Base-by-base conservation (phyloP, 192 early-diverging fungal species). In the Coemansia sp. region DNA sequence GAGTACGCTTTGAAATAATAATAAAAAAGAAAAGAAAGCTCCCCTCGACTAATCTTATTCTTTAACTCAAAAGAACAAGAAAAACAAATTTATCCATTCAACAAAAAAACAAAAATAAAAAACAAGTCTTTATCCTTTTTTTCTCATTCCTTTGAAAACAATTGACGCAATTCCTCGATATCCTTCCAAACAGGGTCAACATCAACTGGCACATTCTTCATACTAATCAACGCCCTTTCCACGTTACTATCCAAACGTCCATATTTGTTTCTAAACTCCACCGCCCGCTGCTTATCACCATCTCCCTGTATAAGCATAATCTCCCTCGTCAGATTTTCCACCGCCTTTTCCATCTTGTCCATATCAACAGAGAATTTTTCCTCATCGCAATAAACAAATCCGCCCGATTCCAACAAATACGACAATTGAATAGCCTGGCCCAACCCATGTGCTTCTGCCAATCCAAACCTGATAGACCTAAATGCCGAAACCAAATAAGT, bases 401-500 rank as follows among this genome's bases (percentile, higher is more conserved):
- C 91, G 14, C 89, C 88, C n/a, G 86, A 72, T 59, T 89, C 90
- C 51, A 86, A 61, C 53, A 93, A 61, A 64, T 90, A 93, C 59
- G 87, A 86, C 61, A 91, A 78, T 73, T 91, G 90, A 70, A 88
- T 89, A 15, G 87, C 88, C 73, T 91, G 91, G 41, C 91, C 91
- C 63, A 87, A 57, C 0, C 89, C 90, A 67, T 93, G 90, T 0
- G 88, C 90, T 72, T 91, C 89, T 2, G 79, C 81, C 39, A 91
- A 85, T 8, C 89, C 91, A 61, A 93, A 93, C 17, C 89, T 84
- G 48, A 93, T 87, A 5, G 87, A 88, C 33, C 89, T 77, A 72
- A 93, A 90, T 4, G 91, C 87, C 20, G 90, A 90, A 0, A 89
- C 90, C 71, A 93, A 68, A 67, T 87, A 93, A 8, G 91, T 91